Evolutionary conservation across 2,329 filamentous ascomycete genomes (phyloP).

Genomic region (Arthrobotrys pseudoclavata): DNA sequence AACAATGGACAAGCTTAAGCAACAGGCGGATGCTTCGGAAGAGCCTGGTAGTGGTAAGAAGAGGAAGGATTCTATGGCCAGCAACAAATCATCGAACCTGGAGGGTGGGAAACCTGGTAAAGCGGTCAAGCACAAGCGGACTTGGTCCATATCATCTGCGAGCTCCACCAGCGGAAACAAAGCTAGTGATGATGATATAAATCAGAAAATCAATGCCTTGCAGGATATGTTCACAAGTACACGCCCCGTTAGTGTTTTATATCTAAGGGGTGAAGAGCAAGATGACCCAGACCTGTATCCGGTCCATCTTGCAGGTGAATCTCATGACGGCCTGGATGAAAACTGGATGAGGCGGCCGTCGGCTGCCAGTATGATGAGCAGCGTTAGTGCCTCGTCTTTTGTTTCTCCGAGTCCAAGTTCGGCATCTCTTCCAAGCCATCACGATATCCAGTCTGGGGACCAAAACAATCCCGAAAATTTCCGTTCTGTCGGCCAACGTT

Average conservation of each 20-base stretch:
- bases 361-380: conserved; percentile 69
- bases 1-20: conserved; percentile 94
- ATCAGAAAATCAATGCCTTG: conserved; percentile 80
- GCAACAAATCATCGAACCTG: conserved; percentile 65
- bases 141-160: conserved; percentile 92
- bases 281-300: conserved; percentile 86
- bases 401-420: conserved; percentile 78
- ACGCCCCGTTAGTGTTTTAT: conserved; percentile 81
- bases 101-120: conserved; percentile 79
- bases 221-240: conserved; percentile 93
- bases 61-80: conserved; percentile 69
- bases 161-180: conserved; percentile 71
- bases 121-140: conserved; percentile 88
- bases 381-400: conserved; percentile 73
- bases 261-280: conserved; percentile 79
- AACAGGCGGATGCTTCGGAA: conserved; percentile 83
- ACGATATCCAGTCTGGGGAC: conserved; percentile 60
- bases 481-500: conserved; percentile 56
- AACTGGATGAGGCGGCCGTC: conserved; percentile 65
- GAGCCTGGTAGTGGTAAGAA: conserved; percentile 75
- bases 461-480: conserved; percentile 61
- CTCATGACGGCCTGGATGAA: conserved; percentile 72
- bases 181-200: conserved; percentile 78
- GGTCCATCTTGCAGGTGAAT: conserved; percentile 78
- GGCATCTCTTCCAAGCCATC: conserved; percentile 70